Percentiles rank a stretch among this genome's conserved stretches.
phyloP scores from a whole-genome alignment of 257 asterid genomes.

The Solanum ossicruentum region DNA sequence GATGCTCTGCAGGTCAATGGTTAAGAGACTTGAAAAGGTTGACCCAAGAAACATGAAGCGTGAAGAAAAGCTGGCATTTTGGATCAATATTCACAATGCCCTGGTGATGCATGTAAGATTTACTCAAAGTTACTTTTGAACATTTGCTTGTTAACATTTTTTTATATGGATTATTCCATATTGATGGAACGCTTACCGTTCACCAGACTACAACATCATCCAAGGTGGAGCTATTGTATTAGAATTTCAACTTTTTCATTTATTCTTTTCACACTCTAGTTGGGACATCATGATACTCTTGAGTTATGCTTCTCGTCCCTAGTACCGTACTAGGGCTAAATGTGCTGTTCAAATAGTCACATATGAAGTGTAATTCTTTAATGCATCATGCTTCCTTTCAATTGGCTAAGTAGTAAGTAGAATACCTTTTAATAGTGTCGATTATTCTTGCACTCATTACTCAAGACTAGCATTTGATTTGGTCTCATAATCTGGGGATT shows the following conservation, averaged over 20 bases:
- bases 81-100: conserved; percentile 88
- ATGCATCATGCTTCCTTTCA: not conserved
- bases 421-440: not conserved
- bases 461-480: not conserved
- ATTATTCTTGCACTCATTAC: not conserved
- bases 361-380: not conserved
- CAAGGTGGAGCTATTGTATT: not conserved
- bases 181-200: not conserved
- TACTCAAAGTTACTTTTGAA: conserved; percentile 3
- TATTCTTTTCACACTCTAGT: not conserved
- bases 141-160: not conserved
- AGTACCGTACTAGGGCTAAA: not conserved
- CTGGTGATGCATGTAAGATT: conserved; percentile 77
- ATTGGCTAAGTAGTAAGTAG: not conserved
- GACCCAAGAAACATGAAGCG: conserved; percentile 69
- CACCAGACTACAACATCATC: not conserved
- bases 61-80: conserved; percentile 79
- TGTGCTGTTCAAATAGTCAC: not conserved
- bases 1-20: conserved; percentile 48
- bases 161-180: not conserved
- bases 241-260: not conserved
- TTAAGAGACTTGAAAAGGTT: conserved; percentile 67
- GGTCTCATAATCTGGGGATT: not conserved
- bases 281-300: not conserved
- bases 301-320: not conserved